Base-by-base conservation (phyloP, 2,329 filamentous ascomycete genomes). In the Trichoderma gracile region DNA sequence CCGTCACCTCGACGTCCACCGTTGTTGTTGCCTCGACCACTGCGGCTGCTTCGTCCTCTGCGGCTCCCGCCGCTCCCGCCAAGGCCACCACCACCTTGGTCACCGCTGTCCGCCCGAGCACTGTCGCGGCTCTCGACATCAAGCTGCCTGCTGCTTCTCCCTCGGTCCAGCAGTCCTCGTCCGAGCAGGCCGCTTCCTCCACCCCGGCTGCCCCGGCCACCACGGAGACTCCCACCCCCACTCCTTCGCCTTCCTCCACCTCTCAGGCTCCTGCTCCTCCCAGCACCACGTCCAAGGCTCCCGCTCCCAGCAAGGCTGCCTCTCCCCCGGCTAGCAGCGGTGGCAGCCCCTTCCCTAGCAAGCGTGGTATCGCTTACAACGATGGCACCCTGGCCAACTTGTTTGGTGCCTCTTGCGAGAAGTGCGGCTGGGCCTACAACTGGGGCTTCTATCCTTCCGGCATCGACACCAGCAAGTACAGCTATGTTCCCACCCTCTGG, bases 291-390 rank as follows among this genome's bases (percentile, higher is more conserved):
- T 59, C 53, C 25, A 60, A 17, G 23, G 38, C 63, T 49, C 23
- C 63, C 40, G 30, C 63, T 40, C 55, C 63, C n/a, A 54, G 30
- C 50, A 33, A 57, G 45, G 12, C 64, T n/a, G 17, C 59, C 19
- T 66, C 58, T 47, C 23, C 68, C 40, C 60, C 65, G n/a, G 52
- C 62, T 43, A 15, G 15, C 38, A 43, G 21, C 9, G 63, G 27
- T 30, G 30, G 65, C 17, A 21, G 58, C 30, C 33, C 33, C 33
- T 70, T 75, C 65, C 68, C 71, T 14, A 43, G 65, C 70, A 89
- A 90, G 85, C 87, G 88, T 73, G 89, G 89, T 76, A 76, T 91
- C 56, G 85, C 85, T 57, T 92, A 88, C 83, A 90, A 91, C 76
- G 78, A 85, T 38, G 80, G 80, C 63, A 70, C 69, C 30, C 78